Percentiles rank a stretch among this genome's conserved stretches.
Evolutionary conservation across 2,329 filamentous ascomycete species (phyloP).

Genomic region (Pseudogymnoascus sp.): DNA sequence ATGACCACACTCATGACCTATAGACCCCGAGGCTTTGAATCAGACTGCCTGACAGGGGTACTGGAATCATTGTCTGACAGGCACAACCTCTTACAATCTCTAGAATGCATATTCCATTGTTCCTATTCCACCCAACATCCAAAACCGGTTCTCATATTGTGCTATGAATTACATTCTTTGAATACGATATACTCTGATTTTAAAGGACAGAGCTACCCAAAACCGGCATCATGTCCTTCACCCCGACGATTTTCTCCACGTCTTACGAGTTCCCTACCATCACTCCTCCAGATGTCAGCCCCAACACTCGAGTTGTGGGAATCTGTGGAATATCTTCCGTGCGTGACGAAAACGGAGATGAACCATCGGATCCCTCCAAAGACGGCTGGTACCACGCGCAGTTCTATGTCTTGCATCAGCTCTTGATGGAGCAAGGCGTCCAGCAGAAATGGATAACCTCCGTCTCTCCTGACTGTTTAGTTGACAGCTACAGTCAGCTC

Average conservation of each 20-base stretch:
- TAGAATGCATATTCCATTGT: not conserved
- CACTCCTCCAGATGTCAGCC: not conserved
- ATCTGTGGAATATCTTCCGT: not conserved
- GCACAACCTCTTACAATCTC: not conserved
- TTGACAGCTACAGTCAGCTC: not conserved
- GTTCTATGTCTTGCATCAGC: not conserved
- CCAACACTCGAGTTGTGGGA: not conserved
- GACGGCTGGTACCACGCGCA: not conserved
- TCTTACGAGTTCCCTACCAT: not conserved
- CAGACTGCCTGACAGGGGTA: not conserved
- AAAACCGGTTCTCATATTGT: not conserved
- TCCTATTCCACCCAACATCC: not conserved
- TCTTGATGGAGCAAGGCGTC: not conserved
- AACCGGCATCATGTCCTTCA: not conserved
- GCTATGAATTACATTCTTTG: not conserved
- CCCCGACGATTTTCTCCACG: not conserved
- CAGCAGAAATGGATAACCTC: not conserved
- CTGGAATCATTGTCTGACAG: not conserved
- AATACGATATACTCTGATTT: not conserved
- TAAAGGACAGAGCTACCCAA: not conserved
- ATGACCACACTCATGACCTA: not conserved
- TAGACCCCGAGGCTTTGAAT: not conserved
- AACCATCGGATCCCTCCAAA: not conserved
- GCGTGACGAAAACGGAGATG: not conserved
- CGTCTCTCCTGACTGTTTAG: not conserved